Base-by-base conservation (phyloP, 2,329 filamentous ascomycete genomes). In the Neoscytalidium dimidiatum region DNA sequence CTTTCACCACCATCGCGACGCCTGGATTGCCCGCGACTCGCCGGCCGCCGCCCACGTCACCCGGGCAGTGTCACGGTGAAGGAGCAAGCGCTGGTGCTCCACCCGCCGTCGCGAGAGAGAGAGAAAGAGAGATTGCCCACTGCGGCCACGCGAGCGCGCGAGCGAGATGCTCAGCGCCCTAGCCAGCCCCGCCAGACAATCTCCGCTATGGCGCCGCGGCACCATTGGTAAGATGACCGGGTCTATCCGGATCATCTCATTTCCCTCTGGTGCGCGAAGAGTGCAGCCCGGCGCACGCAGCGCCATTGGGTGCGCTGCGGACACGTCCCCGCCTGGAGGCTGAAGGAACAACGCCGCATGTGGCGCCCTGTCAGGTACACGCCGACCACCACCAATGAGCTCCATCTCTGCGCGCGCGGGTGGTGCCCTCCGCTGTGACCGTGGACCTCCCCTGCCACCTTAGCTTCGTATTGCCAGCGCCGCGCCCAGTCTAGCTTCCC, bases 221-320 rank as follows among this genome's bases (percentile, higher is more conserved):
- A 21, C 56, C 26, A 17, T 19, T 13, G 26, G 41, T 60, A 46
- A 60, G 41, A 60, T 60, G 38, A 26, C 38, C 56, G 56, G 56
- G 26, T 31, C 41, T 29, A 60, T 31, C 56, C 56, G 56, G 56
- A 60, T 60, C 56, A 46, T 60, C 56, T 41, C 38, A 60, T 60
- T 60, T 60, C 56, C 56, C 56, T 21, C 52, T 41, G 7, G 21
- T 31, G 52, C 31, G 52, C 52, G 52, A 57, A 41, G 56, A 38
- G 23, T 29, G 19, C 56, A 31, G 21, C 41, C 56, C 17, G 38
- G 35, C 56, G 56, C 56, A 60, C 56, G 26, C 26, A 31, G 38
- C 56, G 56, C 56, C 26, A 60, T 60, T 46, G 56, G 56, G 26
- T 13, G 26, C 19, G 53, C 53, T 14, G 13, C 3, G 7, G 19